A percentile compares a stretch with the other conserved stretches of the same genome.
Conservation (phyloP, 2,329 filamentous ascomycete genomes). For the Aureobasidium leucospermi region DNA sequence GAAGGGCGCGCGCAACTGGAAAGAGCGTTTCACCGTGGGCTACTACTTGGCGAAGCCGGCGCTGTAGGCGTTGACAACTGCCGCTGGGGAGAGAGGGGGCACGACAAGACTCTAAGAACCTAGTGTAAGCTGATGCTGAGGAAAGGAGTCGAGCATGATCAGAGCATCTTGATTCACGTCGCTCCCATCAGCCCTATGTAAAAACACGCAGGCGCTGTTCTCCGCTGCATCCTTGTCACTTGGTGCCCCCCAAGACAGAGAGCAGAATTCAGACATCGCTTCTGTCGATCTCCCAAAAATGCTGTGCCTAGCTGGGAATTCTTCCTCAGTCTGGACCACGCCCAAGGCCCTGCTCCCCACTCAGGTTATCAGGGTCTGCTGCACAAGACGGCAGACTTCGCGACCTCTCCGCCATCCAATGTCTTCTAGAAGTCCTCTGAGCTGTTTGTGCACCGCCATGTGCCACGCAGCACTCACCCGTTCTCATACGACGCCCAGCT, state of each 20-base stretch:
- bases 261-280: not conserved
- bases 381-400: not conserved
- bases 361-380: not conserved
- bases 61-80: slow-evolving; percentile 8
- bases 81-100: not conserved
- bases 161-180: not conserved
- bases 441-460: not conserved
- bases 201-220: slow-evolving; percentile 1
- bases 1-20: not conserved
- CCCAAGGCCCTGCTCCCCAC: not conserved
- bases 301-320: slow-evolving; percentile 2
- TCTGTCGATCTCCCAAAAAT: not conserved
- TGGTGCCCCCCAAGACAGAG: not conserved
- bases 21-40: slow-evolving; percentile 5
- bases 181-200: slow-evolving; percentile 9
- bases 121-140: slow-evolving; percentile 8
- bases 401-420: not conserved
- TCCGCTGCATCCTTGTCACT: not conserved
- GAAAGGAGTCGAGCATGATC: slow-evolving; percentile 9
- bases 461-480: slow-evolving; percentile 7
- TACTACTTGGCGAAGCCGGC: slow-evolving; percentile 9
- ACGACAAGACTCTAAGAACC: not conserved
- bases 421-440: not conserved
- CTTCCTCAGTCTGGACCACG: not conserved
- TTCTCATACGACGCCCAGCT: not conserved